Percentiles rank a stretch among this genome's conserved stretches.
Evolutionary conservation across 2,329 filamentous ascomycete genomes (phyloP).

Genomic region (Ascosphaera aggregata): DNA sequence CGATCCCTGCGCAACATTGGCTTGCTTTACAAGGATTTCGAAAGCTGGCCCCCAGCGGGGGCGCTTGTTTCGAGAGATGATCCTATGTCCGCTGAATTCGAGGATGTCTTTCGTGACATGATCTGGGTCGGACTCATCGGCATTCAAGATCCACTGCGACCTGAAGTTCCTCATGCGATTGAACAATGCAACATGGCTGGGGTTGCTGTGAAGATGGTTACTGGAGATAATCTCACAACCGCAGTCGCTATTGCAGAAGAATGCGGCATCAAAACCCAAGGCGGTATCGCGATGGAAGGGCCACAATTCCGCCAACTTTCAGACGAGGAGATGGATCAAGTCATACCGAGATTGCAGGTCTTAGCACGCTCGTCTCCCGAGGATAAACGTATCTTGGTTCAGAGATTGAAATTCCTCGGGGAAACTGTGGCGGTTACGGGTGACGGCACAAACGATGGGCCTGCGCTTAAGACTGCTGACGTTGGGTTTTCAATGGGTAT

Average conservation of each 20-base stretch:
- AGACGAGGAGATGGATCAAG: slow-evolving; percentile 32
- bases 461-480: slow-evolving; percentile 40
- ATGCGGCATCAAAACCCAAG: slow-evolving; percentile 41
- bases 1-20: slow-evolving; percentile 52
- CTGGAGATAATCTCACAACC: slow-evolving; percentile 45
- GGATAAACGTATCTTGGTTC: slow-evolving; percentile 41
- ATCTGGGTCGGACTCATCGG: slow-evolving; percentile 49
- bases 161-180: slow-evolving; percentile 44
- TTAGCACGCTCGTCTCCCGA: slow-evolving; percentile 42
- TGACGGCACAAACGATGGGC: slow-evolving; percentile 43
- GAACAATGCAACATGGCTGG: slow-evolving; percentile 42
- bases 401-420: slow-evolving; percentile 35
- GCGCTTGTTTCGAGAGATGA: slow-evolving; percentile 37
- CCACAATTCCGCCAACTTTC: slow-evolving; percentile 40
- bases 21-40: slow-evolving; percentile 49
- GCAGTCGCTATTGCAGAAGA: slow-evolving; percentile 50
- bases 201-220: slow-evolving; percentile 51
- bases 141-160: slow-evolving; percentile 50
- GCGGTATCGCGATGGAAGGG: slow-evolving; percentile 44
- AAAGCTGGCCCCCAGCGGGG: slow-evolving; percentile 39
- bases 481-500: slow-evolving; percentile 48
- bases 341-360: slow-evolving; percentile 37
- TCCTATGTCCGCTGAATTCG: slow-evolving; percentile 37
- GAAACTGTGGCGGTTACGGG: slow-evolving; percentile 41
- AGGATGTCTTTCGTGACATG: slow-evolving; percentile 47